Evolutionary conservation across 1,139 yeast species (phyloP), one percentile per base, ranked within the genome.

Genomic region (Yamadazyma taylorii): DNA sequence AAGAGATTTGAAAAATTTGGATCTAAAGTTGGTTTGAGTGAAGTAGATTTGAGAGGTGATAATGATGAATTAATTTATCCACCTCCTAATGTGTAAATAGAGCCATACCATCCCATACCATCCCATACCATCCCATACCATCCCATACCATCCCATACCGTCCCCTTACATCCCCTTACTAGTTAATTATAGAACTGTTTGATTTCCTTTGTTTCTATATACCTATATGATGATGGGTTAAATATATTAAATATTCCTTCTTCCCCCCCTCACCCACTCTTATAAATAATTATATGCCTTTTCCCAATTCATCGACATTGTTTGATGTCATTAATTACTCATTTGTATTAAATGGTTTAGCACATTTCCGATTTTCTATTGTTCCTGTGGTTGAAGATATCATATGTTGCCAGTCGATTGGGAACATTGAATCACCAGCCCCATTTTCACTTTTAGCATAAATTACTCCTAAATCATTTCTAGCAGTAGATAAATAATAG

Each of bases 371-470:
- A 51, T 71, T 70, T 55, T 90, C 97, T 17, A 79, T 62, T 15
- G 73, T 75, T 1, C 97, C 97, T 3, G 89, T 79, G 30, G 64
- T 68, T 4, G 82, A 80, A 46, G 87, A 81, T 33, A 85, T 75
- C 97, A 94, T 92, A 9, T 89, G 85, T 61, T 89, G 90, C 97
- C 98, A 94, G 62, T 92, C 97, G 26, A 89, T 62, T 3, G 98
- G 95, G 51, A 81, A 85, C 92, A 94, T 81, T 43, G 83, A 66
- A 34, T 78, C 81, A 2, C 96, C 97, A 8, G 83, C 78, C 9
- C 89, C 85, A 36, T 75, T 76, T 41, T 71, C 73, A 34, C 79
- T 71, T 49, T 73, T 80, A 8, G 98, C 97, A 59, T 90, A 86
- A 1, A 94, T 81, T 3, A 92, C 98, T 2, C 99, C 99, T 36